Percentiles rank a stretch among this genome's conserved stretches.
Conservation (phyloP, 75 land plant species). For the Isoetes taiwanensis region DNA sequence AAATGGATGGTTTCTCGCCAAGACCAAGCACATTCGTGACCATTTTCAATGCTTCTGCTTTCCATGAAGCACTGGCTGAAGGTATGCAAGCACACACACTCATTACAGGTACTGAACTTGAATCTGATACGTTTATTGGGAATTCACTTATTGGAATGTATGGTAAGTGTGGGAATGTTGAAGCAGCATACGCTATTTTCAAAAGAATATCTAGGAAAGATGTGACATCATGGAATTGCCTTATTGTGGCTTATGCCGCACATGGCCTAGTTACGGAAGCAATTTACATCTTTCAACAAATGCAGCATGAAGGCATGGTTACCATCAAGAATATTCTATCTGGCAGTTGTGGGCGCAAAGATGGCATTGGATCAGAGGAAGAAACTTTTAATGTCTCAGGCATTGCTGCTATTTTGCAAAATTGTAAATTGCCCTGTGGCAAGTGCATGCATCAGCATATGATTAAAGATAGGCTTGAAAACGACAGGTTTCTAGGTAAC, state of each 20-base stretch:
- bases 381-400: too few species aligned
- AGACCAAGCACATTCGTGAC: conserved; percentile 1
- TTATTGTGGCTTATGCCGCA: conserved; percentile 27
- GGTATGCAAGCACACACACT: conserved; percentile 27
- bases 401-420: too few species aligned
- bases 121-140: conserved; percentile 20
- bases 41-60: conserved; percentile 7
- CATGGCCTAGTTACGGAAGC: too few species aligned
- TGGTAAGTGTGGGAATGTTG: conserved; percentile 21
- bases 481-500: too few species aligned
- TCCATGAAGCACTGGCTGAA: background rate
- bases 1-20: background rate
- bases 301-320: too few species aligned
- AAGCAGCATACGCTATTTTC: background rate
- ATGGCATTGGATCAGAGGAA: too few species aligned
- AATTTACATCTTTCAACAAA: too few species aligned
- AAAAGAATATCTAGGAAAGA: background rate
- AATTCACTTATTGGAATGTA: conserved; percentile 40
- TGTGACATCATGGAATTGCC: conserved; percentile 8
- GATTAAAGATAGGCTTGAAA: too few species aligned
- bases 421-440: too few species aligned
- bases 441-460: too few species aligned
- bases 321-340: too few species aligned
- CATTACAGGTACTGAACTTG: conserved; percentile 25
- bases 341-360: too few species aligned